Conservation (phyloP, 805 yeast species). For the Vanderwaltozyma tropicalis region DNA sequence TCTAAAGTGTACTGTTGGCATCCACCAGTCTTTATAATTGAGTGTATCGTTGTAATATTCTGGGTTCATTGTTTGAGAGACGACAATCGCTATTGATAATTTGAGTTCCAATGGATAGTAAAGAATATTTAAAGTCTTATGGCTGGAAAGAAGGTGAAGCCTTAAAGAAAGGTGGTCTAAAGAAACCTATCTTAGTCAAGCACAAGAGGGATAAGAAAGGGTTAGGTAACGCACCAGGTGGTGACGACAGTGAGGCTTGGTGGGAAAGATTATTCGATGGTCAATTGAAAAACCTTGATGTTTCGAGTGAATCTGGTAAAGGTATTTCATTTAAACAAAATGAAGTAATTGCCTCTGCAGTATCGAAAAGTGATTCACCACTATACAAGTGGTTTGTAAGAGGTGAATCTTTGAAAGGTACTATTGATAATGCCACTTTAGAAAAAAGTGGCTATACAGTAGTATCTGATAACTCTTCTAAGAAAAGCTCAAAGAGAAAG, state of each 20-base stretch:
- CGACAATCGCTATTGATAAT: too few species aligned
- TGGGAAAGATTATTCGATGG: slow-evolving; percentile 96
- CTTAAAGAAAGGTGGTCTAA: slow-evolving; percentile 64
- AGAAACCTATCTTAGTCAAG: slow-evolving; percentile 76
- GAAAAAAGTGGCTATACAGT: slow-evolving; percentile 5
- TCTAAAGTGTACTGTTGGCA: neutral
- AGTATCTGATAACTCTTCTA: slow-evolving; percentile 1
- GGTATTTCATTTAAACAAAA: slow-evolving; percentile 47
- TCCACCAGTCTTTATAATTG: too few species aligned
- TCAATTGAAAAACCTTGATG: slow-evolving; percentile 69
- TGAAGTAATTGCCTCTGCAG: slow-evolving; percentile 35
- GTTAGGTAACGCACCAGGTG: slow-evolving; percentile 59
- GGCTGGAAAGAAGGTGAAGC: slow-evolving; percentile 96
- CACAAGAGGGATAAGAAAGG: slow-evolving; percentile 90
- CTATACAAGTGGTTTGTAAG: slow-evolving; percentile 76
- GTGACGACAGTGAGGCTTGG: slow-evolving; percentile 80
- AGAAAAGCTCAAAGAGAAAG: slow-evolving; percentile 8
- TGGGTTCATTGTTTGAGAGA: neutral
- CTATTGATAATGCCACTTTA: slow-evolving; percentile 35
- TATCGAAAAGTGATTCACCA: slow-evolving; percentile 51
- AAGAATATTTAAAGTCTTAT: slow-evolving; percentile 56
- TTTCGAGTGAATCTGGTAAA: slow-evolving; percentile 26
- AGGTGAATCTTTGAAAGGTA: slow-evolving; percentile 79
- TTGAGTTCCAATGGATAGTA: slow-evolving; percentile 77
- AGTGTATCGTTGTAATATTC: too few species aligned